Evolutionary conservation across 2,329 filamentous ascomycete genomes (phyloP), one percentile per base, ranked within the genome.

Genomic region (Metarhizium rileyi): DNA sequence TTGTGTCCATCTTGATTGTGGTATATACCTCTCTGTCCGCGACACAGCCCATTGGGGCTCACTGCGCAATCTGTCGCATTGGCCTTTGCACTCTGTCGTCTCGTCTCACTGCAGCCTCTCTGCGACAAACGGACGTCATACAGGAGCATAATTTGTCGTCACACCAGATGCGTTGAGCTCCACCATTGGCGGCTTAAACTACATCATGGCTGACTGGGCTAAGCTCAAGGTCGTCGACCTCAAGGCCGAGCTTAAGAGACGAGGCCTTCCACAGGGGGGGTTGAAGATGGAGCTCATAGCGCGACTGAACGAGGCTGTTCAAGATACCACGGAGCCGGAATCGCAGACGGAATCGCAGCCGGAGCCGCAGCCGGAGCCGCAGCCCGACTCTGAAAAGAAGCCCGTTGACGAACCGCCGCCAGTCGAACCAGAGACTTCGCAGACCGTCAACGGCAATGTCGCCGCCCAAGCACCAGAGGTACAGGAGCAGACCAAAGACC

Each of bases 201-300:
- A 18, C 49, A 67, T 52, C 54, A 77, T 75, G 73, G 66, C 68
- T 47, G 75, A 78, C 57, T 80, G 75, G 70, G 68, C 65, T 53
- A 76, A 70, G 66, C 75, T 83, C 60, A 90, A 87, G 68, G 87
- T 91, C 54, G 73, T 82, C 30, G 84, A 90, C 60, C 76, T 91
- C 51, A 86, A 84, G 66, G 79, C 80, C 22, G 85, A 90, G 70
- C 75, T 90, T 40, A 89, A 87, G 67, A 74, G 73, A 51, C 79
- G 86, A 55, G 81, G 82, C n/a, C 76, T 90, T 36, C 71, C 81
- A 5, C 77, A 81, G 53, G 78, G 78, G 23, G 87, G 87, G 8
- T 74, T 89, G 47, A 87, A 90, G 63, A 75, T 81, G 23, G 86
- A 85, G 52, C 77, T 90, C 44, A 74, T 90, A 50, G 77, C 83